Conservation (phyloP, 805 yeast genomes). For the Candida koratica region DNA sequence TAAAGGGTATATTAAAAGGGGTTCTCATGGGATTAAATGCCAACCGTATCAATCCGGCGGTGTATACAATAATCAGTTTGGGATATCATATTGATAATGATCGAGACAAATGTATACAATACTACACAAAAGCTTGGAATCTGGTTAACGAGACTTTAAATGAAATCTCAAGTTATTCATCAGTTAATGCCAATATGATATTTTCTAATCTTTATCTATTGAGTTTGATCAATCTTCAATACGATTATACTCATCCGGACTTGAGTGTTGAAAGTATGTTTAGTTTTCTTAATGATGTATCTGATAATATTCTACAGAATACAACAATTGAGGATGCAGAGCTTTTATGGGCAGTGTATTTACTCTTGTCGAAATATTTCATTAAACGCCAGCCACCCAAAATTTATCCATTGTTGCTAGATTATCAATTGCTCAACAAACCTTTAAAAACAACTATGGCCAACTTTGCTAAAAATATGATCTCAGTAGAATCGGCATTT, state of each 20-base stretch:
- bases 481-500: constrained; percentile 20
- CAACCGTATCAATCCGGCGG: constrained; percentile 31
- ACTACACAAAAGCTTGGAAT: constrained; percentile 44
- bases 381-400: constrained; percentile 40
- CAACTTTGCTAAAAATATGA: constrained; percentile 23
- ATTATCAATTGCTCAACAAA: constrained; percentile 13
- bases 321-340: constrained; percentile 15
- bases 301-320: constrained; percentile 26
- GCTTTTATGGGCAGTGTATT: constrained; percentile 49
- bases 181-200: constrained; percentile 21
- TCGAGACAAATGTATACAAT: constrained; percentile 28
- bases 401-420: constrained; percentile 21
- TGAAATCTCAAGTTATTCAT: neutral
- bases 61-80: constrained; percentile 43
- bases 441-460: constrained; percentile 19
- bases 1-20: constrained; percentile 9
- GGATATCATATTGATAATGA: constrained; percentile 34
- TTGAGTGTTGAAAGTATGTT: constrained; percentile 45
- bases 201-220: constrained; percentile 45
- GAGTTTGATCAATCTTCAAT: constrained; percentile 39
- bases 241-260: constrained; percentile 24
- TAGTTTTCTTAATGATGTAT: constrained; percentile 47
- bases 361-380: constrained; percentile 42
- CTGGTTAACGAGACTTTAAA: constrained; percentile 1
- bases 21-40: constrained; percentile 15